Evolutionary conservation across 2,329 filamentous ascomycete genomes (phyloP), one percentile per base, ranked within the genome.

Genomic region (Parasarocladium wereldwijsianum): DNA sequence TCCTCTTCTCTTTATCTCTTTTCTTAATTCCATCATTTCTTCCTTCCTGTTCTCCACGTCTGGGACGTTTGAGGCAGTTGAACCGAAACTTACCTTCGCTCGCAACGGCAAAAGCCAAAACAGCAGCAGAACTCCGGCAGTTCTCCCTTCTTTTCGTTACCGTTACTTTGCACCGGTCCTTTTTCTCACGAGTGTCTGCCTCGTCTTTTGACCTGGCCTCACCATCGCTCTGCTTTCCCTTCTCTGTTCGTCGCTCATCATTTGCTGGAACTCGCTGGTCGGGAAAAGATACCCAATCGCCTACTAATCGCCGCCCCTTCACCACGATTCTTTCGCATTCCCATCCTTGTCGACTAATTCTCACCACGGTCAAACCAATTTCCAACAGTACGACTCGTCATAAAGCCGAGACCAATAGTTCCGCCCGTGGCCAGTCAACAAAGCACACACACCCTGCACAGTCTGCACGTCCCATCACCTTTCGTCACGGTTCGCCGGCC

Each of bases 171-270:
- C 21, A 19, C 14, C 13, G 4, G n/a, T 6, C 17, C 23, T 28
- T 28, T 16, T 21, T 16, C 8, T n/a, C 17, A 16, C 32, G 6
- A 12, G 29, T 17, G 16, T 31, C 32, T 29, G 24, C 37, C 32
- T 31, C 28, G 40, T 36, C 36, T 34, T 35, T 38, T 37, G 29
- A 38, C 36, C 21, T 32, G 30, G 21, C 17, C 32, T 37, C 26
- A 24, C 33, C 22, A 34, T 32, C 25, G 29, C 31, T 32, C 26
- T 24, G 34, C 32, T 35, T 26, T 32, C 37, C 30, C 24, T 23
- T 21, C 23, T 28, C 26, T 20, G 15, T 23, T 38, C 36, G 16
- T 27, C 10, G 18, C 11, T 19, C 13, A 12, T 27, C 15, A 23
- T 8, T 17, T 33, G 15, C 26, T 13, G 20, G 18, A 18, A 28